Evolutionary conservation across 2,329 filamentous ascomycete species (phyloP).

Genomic region (Rutstroemia sp.): DNA sequence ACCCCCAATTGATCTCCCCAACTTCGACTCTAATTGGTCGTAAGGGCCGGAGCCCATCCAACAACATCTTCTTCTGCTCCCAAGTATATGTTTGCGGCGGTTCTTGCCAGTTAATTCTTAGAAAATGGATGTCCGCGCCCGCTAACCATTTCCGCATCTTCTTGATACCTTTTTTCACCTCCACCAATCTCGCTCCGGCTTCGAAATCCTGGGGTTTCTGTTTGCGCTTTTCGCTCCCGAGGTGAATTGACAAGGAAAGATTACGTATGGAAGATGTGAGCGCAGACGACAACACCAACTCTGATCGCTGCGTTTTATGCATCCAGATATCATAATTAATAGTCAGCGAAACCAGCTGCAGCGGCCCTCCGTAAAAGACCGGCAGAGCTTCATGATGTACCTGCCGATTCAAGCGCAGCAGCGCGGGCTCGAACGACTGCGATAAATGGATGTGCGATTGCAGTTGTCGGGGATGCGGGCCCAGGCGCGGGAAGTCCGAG

Average conservation of each 20-base stretch:
- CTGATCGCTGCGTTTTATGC: constrained; percentile 22
- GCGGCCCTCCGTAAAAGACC: constrained; percentile 20
- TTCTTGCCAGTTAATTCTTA: constrained; percentile 24
- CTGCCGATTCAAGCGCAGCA: constrained; percentile 21
- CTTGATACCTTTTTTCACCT: constrained; percentile 64
- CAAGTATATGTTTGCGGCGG: constrained; percentile 25
- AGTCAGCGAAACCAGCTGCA: constrained; percentile 17
- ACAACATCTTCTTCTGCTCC: constrained; percentile 22
- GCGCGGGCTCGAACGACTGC: constrained; percentile 16
- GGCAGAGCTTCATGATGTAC: constrained; percentile 22
- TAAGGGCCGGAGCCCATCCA: constrained; percentile 21
- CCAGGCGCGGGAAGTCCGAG: constrained; percentile 14
- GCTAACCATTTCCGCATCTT: constrained; percentile 23
- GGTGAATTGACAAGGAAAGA: constrained; percentile 20
- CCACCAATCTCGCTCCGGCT: constrained; percentile 53
- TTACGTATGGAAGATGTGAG: constrained; percentile 21
- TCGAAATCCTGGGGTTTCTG: constrained; percentile 30
- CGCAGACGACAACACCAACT: constrained; percentile 18
- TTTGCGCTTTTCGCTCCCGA: constrained; percentile 28
- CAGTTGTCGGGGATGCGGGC: constrained; percentile 24
- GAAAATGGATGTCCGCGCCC: constrained; percentile 19
- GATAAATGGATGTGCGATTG: constrained; percentile 22
- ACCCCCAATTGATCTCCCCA: constrained; percentile 25
- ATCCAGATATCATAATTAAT: constrained; percentile 25
- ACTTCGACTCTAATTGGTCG: constrained; percentile 16